Conservation (phyloP, 768 basidiomycete species). For the Macrolepiota albuminosa region DNA sequence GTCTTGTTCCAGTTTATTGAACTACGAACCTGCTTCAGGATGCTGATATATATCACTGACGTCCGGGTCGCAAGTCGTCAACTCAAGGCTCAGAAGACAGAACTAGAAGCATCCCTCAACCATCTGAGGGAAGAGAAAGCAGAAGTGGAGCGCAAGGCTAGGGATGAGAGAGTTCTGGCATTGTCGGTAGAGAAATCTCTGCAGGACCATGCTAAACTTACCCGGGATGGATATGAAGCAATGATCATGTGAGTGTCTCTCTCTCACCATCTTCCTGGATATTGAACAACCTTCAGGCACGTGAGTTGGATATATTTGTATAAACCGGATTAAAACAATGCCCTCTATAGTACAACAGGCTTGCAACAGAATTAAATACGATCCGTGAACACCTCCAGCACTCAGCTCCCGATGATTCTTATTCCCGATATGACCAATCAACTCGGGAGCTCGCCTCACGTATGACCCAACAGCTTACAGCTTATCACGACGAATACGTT, state of each 20-base stretch:
- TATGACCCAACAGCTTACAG: conserved; percentile 12
- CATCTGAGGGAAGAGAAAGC: conserved; percentile 30
- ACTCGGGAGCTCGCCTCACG: conserved; percentile 8
- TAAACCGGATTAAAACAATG: neutral
- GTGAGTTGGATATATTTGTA: conserved; percentile 20
- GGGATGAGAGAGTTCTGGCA: conserved; percentile 49
- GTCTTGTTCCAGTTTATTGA: conserved; percentile 38
- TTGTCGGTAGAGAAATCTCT: conserved; percentile 48
- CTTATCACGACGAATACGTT: conserved; percentile 28
- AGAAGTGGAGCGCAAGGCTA: conserved; percentile 31
- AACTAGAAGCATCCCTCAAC: conserved; percentile 24
- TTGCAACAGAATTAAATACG: conserved; percentile 25
- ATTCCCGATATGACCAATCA: neutral
- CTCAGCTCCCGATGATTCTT: neutral
- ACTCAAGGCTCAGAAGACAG: conserved; percentile 29
- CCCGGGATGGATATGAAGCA: conserved; percentile 37
- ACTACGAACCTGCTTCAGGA: conserved; percentile 41
- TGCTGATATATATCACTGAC: conserved; percentile 49
- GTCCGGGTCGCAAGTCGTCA: conserved; percentile 29
- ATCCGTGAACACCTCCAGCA: conserved; percentile 14
- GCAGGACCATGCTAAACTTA: conserved; percentile 44
- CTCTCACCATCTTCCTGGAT: neutral
- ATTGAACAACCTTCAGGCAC: conserved; percentile 19
- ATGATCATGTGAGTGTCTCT: conserved; percentile 34
- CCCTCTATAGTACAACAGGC: conserved; percentile 26